Evolutionary conservation across 768 basidiomycete genomes (phyloP), one percentile per base, ranked within the genome.

Genomic region (Polyporus arcularius): DNA sequence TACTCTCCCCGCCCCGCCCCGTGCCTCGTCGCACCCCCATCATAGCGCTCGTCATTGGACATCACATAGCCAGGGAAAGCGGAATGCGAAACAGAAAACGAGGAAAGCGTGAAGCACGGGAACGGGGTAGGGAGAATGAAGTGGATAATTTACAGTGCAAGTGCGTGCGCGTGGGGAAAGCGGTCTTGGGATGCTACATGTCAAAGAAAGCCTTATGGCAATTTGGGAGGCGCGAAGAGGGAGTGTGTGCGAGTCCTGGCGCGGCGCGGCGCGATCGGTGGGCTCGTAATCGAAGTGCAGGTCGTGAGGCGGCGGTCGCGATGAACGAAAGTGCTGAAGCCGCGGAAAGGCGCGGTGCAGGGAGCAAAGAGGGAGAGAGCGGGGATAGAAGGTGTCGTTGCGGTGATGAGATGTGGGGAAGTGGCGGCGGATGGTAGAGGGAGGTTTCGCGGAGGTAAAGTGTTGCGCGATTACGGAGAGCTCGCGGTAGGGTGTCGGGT

Each of bases 81-180:
- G 14, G 28, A 48, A 10, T 7, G 46, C 46, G 46, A 48, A 48
- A 48, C 6, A 48, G 46, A 47, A 47, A 12, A 48, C n/a, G 10
- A 47, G 32, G 53, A 59, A 16, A 45, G 21, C 31, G 58, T 30
- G 30, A 32, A 35, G 47, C 18, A 6, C 35, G 55, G 14, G 32
- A 57, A 38, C 10, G 12, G 43, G 51, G 38, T 39, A 7, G 57
- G 18, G 59, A 41, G 52, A 55, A 26, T 35, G 59, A 54, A 55
- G 59, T 39, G 53, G 38, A 55, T 60, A 55, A 60, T 60, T 54
- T 55, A 60, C 58, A 60, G 46, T 42, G 16, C n/a, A 45, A 16
- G 43, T 21, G 16, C 10, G n/a, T 45, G 43, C 9, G 43, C 46
- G 28, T 8, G 41, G 31, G 42, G 21, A 53, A 9, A 40, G 30